Conservation (phyloP, 257 asterid genomes). For the Solanum ahanhuiri region DNA sequence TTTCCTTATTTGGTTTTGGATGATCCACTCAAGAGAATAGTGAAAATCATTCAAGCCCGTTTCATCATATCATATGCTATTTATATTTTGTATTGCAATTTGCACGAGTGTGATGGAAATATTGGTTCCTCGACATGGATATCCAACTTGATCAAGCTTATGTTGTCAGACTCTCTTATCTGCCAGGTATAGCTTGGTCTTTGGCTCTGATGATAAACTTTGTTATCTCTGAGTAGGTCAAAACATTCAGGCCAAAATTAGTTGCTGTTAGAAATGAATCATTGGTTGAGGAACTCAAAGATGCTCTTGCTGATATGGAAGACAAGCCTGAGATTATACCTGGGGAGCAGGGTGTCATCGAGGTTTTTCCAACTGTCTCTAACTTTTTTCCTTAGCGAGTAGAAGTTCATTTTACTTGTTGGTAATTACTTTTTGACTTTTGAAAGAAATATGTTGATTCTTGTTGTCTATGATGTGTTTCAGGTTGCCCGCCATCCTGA, state of each 20-base stretch:
- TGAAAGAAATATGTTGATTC: background rate
- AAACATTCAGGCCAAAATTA: conserved; percentile 72
- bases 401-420: background rate
- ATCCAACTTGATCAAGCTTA: background rate
- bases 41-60: background rate
- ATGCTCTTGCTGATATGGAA: conserved; percentile 72
- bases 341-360: conserved; percentile 85
- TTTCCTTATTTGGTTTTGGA: background rate
- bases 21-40: background rate
- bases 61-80: background rate
- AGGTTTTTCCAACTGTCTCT: conserved; percentile 36
- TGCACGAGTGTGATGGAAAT: background rate
- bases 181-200: background rate
- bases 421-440: background rate
- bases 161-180: background rate
- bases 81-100: background rate
- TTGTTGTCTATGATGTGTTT: background rate
- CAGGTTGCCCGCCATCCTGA: conserved; percentile 99
- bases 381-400: background rate
- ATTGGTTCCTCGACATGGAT: background rate
- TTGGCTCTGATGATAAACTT: background rate
- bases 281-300: conserved; percentile 65
- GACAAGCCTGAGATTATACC: conserved; percentile 90
- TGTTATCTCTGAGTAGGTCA: conserved; percentile 42
- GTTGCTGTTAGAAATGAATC: conserved; percentile 75